Percentiles rank a stretch among this genome's conserved stretches.
Evolutionary conservation across 768 basidiomycete species (phyloP).

Genomic region (Amanita thiersii): DNA sequence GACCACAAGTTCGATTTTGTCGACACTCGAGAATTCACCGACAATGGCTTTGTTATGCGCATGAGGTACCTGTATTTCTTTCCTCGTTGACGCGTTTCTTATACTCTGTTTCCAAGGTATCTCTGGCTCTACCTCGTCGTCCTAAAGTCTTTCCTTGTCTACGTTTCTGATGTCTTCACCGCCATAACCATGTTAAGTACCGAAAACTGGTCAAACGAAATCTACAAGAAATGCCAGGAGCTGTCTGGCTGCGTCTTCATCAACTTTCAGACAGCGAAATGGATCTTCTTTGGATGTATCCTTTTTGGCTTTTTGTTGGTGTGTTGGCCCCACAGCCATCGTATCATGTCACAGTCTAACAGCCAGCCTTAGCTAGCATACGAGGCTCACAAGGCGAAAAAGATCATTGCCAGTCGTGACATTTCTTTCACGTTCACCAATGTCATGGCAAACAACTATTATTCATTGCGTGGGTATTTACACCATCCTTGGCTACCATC

Average conservation of each 20-base stretch:
- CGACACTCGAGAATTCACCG: conserved; percentile 86
- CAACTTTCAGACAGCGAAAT: conserved; percentile 84
- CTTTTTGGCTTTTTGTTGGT: conserved; percentile 96
- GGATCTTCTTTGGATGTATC: conserved; percentile 98
- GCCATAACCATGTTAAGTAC: conserved; percentile 95
- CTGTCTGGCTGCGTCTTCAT: conserved; percentile 73
- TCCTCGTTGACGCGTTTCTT: not conserved
- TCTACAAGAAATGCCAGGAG: conserved; percentile 65
- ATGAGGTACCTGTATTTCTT: conserved; percentile 53
- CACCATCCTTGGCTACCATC: conserved; percentile 5
- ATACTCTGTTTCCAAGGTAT: conserved; percentile 48
- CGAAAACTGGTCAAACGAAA: conserved; percentile 83
- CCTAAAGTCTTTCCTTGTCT: conserved; percentile 94
- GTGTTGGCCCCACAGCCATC: conserved; percentile 19
- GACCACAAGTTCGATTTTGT: conserved; percentile 99
- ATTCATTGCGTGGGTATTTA: conserved; percentile 74
- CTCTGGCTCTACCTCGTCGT: conserved; percentile 89
- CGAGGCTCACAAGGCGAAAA: conserved; percentile 85
- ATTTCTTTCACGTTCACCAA: conserved; percentile 99
- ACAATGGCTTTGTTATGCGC: conserved; percentile 81
- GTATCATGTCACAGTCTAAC: conserved; percentile 2
- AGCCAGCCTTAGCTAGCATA: conserved; percentile 70
- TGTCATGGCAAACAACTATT: conserved; percentile 94
- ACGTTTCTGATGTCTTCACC: conserved; percentile 96
- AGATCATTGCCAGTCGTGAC: conserved; percentile 91